Evolutionary conservation across 208 protist species (phyloP).

Genomic region (Acanthamoeba castellanii): DNA sequence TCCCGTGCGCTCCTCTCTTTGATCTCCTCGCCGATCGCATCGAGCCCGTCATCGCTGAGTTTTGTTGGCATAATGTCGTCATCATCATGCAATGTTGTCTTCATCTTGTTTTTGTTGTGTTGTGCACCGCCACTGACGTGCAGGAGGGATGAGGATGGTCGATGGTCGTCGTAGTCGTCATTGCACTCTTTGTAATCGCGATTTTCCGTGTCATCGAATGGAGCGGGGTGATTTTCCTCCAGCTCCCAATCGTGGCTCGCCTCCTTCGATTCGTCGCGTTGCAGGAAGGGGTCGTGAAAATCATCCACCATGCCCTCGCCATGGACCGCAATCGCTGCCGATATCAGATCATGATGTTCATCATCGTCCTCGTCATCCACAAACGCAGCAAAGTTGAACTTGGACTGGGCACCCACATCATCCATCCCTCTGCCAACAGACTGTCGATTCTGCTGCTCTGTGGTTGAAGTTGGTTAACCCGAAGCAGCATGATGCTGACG

Average conservation of each 20-base stretch:
- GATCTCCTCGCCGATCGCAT: neutral
- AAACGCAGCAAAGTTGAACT: neutral
- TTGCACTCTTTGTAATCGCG: neutral
- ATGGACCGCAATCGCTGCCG: neutral
- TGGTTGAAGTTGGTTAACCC: too few relatives aligned
- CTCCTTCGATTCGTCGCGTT: neutral
- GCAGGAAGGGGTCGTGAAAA: neutral
- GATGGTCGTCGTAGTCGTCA: neutral
- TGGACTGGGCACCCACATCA: neutral
- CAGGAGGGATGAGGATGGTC: neutral
- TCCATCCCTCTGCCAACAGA: too few relatives aligned
- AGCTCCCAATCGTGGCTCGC: neutral
- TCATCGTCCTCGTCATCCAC: neutral
- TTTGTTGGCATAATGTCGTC: neutral
- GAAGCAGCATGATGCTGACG: too few relatives aligned
- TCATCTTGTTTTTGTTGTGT: too few relatives aligned
- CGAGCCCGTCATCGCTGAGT: neutral
- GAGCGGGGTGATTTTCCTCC: slow-evolving; percentile 29
- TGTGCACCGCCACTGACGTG: neutral
- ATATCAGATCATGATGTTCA: neutral
- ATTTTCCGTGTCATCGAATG: neutral
- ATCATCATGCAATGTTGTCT: too few relatives aligned
- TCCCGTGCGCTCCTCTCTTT: neutral
- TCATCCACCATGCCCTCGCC: neutral
- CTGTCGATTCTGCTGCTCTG: too few relatives aligned